These are phyloP conservation scores for Priceomyces fermenticarens DNA, from an alignment of 805 yeast genomes.

Conservation along the genomic window DNA sequence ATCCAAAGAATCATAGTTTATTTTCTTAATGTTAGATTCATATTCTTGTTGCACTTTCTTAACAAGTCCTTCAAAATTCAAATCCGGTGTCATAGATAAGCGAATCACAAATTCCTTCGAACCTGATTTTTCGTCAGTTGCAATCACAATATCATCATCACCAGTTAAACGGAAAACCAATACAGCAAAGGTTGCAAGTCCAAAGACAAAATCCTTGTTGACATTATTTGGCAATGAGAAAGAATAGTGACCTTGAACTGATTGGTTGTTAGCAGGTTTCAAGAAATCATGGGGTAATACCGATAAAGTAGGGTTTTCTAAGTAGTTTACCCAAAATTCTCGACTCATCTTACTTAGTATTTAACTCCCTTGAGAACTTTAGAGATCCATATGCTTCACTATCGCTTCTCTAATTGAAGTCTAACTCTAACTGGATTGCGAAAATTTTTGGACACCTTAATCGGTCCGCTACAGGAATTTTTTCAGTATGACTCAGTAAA, in stretches of 20 bases:
- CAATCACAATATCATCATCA: conserved; percentile 89
- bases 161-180: conserved; percentile 82
- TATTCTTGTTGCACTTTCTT: conserved; percentile 43
- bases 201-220: conserved; percentile 42
- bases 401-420: background rate
- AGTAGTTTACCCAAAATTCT: conserved; percentile 55
- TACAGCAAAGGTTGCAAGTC: conserved; percentile 65
- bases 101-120: conserved; percentile 58
- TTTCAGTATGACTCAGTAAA: background rate
- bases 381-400: no score
- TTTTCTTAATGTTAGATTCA: conserved; percentile 28
- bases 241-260: conserved; percentile 56
- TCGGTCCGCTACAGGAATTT: conserved; percentile 3
- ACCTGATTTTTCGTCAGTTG: conserved; percentile 46
- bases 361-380: background rate
- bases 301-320: conserved; percentile 81
- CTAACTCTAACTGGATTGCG: background rate
- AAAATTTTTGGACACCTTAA: conserved; percentile 1
- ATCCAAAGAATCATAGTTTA: conserved; percentile 46
- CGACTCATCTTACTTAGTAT: conserved; percentile 2
- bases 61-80: conserved; percentile 53
- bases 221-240: conserved; percentile 8
- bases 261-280: conserved; percentile 66
- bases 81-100: conserved; percentile 52
- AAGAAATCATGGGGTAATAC: conserved; percentile 86